A percentile compares a stretch with the other conserved stretches of the same genome.
phyloP scores from a whole-genome alignment of 2,329 filamentous ascomycete species.

The Fusarium sp. region DNA sequence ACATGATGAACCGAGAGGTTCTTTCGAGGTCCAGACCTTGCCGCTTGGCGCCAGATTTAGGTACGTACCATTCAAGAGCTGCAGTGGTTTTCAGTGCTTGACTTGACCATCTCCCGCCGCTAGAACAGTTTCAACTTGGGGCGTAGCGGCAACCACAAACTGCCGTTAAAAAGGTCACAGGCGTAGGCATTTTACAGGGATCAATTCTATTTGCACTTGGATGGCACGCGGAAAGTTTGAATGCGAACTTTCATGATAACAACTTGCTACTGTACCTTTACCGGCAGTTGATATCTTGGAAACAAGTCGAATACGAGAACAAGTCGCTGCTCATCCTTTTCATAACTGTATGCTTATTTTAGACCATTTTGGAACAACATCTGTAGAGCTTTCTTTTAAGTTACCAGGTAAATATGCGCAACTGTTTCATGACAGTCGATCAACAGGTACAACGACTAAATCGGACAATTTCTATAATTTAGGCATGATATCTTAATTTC shows the following conservation, averaged over 20 bases:
- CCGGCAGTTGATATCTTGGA: neutral
- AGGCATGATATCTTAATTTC: neutral
- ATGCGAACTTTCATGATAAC: neutral
- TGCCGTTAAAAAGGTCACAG: slow-evolving; percentile 37
- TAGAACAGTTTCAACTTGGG: slow-evolving; percentile 34
- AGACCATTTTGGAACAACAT: neutral
- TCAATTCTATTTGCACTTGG: neutral
- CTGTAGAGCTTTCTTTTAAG: neutral
- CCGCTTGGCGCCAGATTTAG: slow-evolving; percentile 34
- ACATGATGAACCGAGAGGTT: slow-evolving; percentile 41
- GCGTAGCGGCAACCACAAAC: slow-evolving; percentile 36
- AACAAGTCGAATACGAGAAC: neutral
- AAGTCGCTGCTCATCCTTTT: too few relatives aligned
- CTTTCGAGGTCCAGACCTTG: slow-evolving; percentile 40
- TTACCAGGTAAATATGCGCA: neutral
- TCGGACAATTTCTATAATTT: neutral
- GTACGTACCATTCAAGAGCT: slow-evolving; percentile 36
- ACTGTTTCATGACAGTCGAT: slow-evolving; percentile 18
- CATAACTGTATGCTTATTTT: too few relatives aligned
- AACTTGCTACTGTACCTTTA: neutral
- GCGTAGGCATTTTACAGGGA: slow-evolving; percentile 20
- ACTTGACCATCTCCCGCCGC: slow-evolving; percentile 27
- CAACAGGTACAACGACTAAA: slow-evolving; percentile 11
- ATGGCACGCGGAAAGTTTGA: slow-evolving; percentile 17
- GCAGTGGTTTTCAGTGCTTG: neutral